Conservation (phyloP, 495 filamentous ascomycete species). For the Hypoxylon subgilvum region DNA sequence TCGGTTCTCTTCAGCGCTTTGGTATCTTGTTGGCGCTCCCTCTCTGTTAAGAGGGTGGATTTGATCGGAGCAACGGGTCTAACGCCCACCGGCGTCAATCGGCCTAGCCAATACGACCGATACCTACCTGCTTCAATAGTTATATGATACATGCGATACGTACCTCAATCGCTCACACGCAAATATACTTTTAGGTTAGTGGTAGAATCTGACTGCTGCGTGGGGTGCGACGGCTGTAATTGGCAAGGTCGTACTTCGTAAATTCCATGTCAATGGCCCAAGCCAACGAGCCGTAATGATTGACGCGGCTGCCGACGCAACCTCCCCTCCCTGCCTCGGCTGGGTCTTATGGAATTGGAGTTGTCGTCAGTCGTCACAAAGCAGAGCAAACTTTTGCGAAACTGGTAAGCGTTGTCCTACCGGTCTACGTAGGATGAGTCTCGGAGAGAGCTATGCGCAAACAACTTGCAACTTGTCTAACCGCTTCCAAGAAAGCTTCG, state of each 20-base stretch:
- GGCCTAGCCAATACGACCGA: background rate
- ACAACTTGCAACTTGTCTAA: background rate
- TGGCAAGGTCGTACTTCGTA: background rate
- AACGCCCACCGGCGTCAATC: conserved; percentile 10
- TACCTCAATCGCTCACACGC: too few relatives aligned
- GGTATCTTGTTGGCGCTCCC: too few relatives aligned
- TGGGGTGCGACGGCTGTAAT: too few relatives aligned
- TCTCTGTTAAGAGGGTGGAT: background rate
- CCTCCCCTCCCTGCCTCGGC: conserved; percentile 4
- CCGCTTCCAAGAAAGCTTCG: background rate
- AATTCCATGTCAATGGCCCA: background rate
- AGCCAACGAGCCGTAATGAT: conserved; percentile 5
- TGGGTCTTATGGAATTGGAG: conserved; percentile 1
- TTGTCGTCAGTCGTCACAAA: conserved; percentile 8
- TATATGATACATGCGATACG: too few relatives aligned
- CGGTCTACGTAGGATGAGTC: too few relatives aligned
- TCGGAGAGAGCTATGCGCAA: background rate
- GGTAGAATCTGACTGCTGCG: too few relatives aligned
- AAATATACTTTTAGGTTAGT: too few relatives aligned
- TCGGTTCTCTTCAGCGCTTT: too few relatives aligned
- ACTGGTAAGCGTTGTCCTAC: conserved; percentile 8
- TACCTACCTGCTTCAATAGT: too few relatives aligned
- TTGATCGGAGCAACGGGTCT: conserved; percentile 18
- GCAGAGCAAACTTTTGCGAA: conserved; percentile 11
- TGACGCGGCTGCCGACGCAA: conserved; percentile 28